phyloP scores from a whole-genome alignment of 306 rosid genomes.

The Casuarina equisetifolia region DNA sequence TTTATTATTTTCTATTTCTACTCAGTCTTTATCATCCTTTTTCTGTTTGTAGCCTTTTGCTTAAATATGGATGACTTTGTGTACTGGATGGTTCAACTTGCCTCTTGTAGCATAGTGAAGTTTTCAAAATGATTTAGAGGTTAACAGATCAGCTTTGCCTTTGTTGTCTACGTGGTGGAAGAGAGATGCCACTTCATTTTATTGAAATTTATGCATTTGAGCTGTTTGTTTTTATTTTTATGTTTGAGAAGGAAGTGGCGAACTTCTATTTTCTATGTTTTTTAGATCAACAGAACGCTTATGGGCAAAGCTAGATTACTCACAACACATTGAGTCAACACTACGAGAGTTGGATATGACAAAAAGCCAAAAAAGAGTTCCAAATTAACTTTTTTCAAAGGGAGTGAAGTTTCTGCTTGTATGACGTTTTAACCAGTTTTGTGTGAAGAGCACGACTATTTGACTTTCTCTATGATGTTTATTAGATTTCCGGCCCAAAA shows the following conservation, averaged over 20 bases:
- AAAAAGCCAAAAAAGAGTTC: not conserved
- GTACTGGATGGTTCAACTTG: not conserved
- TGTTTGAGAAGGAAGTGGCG: not conserved
- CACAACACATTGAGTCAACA: not conserved
- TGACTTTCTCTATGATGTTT: conserved; percentile 3
- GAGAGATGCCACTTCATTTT: not conserved
- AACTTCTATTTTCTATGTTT: not conserved
- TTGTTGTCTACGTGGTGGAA: not conserved
- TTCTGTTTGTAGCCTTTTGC: not conserved
- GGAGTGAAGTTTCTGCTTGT: not conserved
- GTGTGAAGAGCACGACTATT: not conserved
- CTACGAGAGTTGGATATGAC: too few species aligned
- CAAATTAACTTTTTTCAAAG: not conserved
- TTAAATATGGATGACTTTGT: not conserved
- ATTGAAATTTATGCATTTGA: not conserved
- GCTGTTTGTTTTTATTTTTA: not conserved
- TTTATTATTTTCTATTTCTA: not conserved
- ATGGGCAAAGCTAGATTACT: not conserved
- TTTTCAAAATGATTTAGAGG: not conserved
- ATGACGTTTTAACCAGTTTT: not conserved
- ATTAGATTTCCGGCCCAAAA: not conserved
- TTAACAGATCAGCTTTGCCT: not conserved
- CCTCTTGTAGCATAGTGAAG: conserved; percentile 1
- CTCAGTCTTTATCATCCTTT: not conserved
- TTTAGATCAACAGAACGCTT: not conserved